Evolutionary conservation across 2,329 filamentous ascomycete species (phyloP), one percentile per base, ranked within the genome.

Genomic region (Xylariaceae sp.): DNA sequence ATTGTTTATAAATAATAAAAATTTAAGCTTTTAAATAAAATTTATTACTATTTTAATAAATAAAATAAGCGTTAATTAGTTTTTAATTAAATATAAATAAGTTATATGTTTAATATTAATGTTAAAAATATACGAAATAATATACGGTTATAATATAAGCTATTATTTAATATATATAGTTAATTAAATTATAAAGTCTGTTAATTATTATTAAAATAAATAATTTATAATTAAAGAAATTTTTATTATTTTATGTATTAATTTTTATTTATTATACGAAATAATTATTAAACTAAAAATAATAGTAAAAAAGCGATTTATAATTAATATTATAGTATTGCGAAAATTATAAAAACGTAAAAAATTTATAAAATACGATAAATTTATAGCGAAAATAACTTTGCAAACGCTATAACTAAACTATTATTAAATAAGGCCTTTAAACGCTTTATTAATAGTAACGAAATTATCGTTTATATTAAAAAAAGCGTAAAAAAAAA

Each of bases 311-410:
- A 44, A 44, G 18, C 18, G 40, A 27, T 29, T 44, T 44, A 44
- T 44, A 30, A 44, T 44, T 29, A 30, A 44, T 29, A 24, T 44
- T 27, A 44, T 44, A 44, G 29, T 44, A 44, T 30, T 29, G 6
- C 29, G 18, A 8, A 9, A 44, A 44, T 29, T 27, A 10, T 44
- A 30, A 29, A 29, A 44, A 16, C 8, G n/a, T 9, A 29, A 44
- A 18, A 44, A 23, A 44, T 44, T 10, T 11, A 44, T 44, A 44
- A 44, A 27, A 44, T 44, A 7, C n/a, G 23, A 16, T 44, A 44
- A 30, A 44, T 44, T 6, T 29, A 44, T 44, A 29, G 23, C 8
- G 10, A 44, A 6, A 11, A 44, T 44, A 27, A 44, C 15, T 24
- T 44, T 29, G 18, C 18, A 6, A 16, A 44, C 18, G 10, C 29